Percentiles rank a stretch among this genome's conserved stretches.
These are phyloP conservation scores for Luzula sylvatica DNA, from an alignment of 176 grass and related monocot species.

Conservation along the genomic window DNA sequence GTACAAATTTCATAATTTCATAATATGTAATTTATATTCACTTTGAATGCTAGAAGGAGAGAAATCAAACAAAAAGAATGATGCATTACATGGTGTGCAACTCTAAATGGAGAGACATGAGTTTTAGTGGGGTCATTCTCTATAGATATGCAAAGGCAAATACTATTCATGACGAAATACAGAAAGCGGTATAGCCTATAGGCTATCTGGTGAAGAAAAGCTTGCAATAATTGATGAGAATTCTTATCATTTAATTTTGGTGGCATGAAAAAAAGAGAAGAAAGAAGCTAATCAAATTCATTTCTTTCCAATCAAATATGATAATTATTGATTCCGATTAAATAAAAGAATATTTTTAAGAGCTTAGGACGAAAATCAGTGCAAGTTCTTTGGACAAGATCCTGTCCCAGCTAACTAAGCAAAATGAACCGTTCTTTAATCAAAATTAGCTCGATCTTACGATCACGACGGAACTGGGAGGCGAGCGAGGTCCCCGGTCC, in stretches of 20 bases:
- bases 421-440: no score
- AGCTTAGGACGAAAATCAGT: no score
- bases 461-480: no score
- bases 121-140: neutral
- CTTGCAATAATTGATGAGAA: neutral
- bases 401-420: no score
- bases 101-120: conserved; percentile 10
- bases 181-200: neutral
- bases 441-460: no score
- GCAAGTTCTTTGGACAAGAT: no score
- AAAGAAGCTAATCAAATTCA: neutral
- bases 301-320: neutral
- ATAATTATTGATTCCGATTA: no score
- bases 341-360: no score
- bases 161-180: no score
- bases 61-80: neutral
- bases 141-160: neutral
- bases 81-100: neutral
- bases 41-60: neutral
- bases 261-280: neutral
- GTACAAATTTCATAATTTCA: no score
- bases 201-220: neutral
- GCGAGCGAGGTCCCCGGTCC: no score
- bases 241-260: neutral
- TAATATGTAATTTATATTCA: no score